Conservation (phyloP, 2,329 filamentous ascomycete genomes). For the Epichloe aotearoae region DNA sequence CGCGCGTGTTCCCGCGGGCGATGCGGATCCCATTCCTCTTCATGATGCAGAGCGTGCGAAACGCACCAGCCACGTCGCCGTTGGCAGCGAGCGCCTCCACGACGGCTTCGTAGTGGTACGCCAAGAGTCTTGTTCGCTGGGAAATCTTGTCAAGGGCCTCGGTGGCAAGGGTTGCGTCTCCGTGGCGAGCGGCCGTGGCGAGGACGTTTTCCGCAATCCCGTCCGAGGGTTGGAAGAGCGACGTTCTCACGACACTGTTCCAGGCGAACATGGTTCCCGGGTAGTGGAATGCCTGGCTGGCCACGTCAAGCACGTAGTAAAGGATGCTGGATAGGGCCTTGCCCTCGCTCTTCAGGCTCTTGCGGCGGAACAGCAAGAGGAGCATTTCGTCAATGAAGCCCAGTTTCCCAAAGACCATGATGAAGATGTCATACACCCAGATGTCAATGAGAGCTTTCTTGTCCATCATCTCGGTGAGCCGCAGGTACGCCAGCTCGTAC, state of each 20-base stretch:
- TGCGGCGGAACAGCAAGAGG: slow-evolving; percentile 48
- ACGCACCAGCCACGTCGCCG: slow-evolving; percentile 49
- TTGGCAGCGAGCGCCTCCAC: slow-evolving; percentile 52
- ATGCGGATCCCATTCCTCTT: slow-evolving; percentile 34
- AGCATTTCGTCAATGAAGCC: slow-evolving; percentile 69
- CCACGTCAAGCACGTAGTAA: slow-evolving; percentile 62
- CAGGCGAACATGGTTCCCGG: slow-evolving; percentile 58
- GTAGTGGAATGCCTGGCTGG: slow-evolving; percentile 50
- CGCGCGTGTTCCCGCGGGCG: slow-evolving; percentile 47
- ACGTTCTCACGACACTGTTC: slow-evolving; percentile 45
- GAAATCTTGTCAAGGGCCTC: slow-evolving; percentile 46
- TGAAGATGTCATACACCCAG: slow-evolving; percentile 71
- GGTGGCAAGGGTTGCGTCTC: slow-evolving; percentile 55
- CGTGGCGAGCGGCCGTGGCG: slow-evolving; percentile 54
- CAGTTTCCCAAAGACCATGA: slow-evolving; percentile 57
- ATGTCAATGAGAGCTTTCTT: slow-evolving; percentile 40
- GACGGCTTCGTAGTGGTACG: slow-evolving; percentile 69
- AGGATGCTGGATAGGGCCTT: slow-evolving; percentile 41
- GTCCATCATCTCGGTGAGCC: slow-evolving; percentile 52
- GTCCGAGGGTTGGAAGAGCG: slow-evolving; percentile 33
- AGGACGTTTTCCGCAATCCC: slow-evolving; percentile 57
- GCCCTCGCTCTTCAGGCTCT: slow-evolving; percentile 20
- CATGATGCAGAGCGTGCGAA: slow-evolving; percentile 65
- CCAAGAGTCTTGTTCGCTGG: slow-evolving; percentile 33
- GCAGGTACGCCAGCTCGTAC: slow-evolving; percentile 65